phyloP scores from a whole-genome alignment of 1,284 basidiomycete genomes.

The Rhodotorula glutinis region DNA sequence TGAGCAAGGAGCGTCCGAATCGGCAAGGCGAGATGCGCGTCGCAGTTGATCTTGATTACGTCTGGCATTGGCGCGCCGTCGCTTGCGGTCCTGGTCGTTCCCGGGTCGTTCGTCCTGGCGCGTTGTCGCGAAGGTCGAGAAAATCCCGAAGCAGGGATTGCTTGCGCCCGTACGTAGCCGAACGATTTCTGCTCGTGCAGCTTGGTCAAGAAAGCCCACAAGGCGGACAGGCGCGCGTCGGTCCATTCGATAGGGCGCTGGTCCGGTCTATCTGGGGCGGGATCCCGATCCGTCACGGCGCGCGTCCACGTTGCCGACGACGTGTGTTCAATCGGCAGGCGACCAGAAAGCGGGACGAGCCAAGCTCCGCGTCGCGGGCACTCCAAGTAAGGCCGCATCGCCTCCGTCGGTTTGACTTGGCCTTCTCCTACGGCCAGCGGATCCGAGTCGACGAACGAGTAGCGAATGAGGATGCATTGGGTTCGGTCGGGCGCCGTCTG shows the following conservation, averaged over 20 bases:
- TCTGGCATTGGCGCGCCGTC: background rate
- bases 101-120: no score
- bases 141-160: background rate
- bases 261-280: background rate
- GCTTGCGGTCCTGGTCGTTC: background rate
- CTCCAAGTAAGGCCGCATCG: background rate
- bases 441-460: constrained; percentile 22
- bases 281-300: background rate
- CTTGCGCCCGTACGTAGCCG: constrained; percentile 5
- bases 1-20: constrained; percentile 7
- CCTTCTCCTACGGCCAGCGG: no score
- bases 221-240: constrained; percentile 5
- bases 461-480: constrained; percentile 7
- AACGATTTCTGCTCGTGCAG: constrained; percentile 4
- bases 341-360: constrained; percentile 19
- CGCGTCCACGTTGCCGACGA: background rate
- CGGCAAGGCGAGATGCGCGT: constrained; percentile 29
- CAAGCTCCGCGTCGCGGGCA: constrained; percentile 18
- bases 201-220: constrained; percentile 10
- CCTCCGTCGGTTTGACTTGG: background rate
- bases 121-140: no score
- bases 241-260: constrained; percentile 23
- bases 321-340: constrained; percentile 4
- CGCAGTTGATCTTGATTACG: constrained; percentile 15
- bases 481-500: constrained; percentile 9